phyloP scores from a whole-genome alignment of 2,329 filamentous ascomycete species.

The Aspergillus proliferans region DNA sequence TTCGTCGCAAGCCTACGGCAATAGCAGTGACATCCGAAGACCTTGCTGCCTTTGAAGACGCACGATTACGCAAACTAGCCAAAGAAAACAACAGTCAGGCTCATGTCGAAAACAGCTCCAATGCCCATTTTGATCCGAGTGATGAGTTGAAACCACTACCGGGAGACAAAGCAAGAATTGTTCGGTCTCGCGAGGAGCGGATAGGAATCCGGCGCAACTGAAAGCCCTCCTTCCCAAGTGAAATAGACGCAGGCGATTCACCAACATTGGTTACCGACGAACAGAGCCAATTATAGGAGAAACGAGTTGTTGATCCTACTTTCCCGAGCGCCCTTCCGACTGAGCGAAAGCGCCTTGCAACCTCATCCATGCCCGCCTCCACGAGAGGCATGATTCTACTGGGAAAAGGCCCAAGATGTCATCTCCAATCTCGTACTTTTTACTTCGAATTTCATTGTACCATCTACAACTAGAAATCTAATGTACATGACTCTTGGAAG shows the following conservation, averaged over 20 bases:
- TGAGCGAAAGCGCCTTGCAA: no score
- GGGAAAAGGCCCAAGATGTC: background rate
- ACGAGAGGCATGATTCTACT: background rate
- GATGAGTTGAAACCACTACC: constrained; percentile 47
- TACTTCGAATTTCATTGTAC: background rate
- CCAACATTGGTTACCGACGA: no score
- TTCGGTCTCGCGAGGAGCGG: constrained; percentile 41
- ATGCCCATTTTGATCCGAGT: constrained; percentile 37
- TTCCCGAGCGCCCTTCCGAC: no score
- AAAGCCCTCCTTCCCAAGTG: background rate
- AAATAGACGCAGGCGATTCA: no score
- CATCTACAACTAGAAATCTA: background rate
- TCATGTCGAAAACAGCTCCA: constrained; percentile 15
- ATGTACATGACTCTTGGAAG: background rate
- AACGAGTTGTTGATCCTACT: no score
- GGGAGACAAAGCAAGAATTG: constrained; percentile 43
- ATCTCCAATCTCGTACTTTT: background rate
- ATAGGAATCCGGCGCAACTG: constrained; percentile 33
- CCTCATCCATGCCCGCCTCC: background rate
- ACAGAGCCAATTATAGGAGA: no score
- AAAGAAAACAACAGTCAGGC: constrained; percentile 20
- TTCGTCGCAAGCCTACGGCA: constrained; percentile 47
- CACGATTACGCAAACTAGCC: constrained; percentile 25
- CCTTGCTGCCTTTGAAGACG: constrained; percentile 42
- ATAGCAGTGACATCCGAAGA: constrained; percentile 46